Conservation (phyloP, 2,329 filamentous ascomycete genomes). For the Ampelomyces quisqualis region DNA sequence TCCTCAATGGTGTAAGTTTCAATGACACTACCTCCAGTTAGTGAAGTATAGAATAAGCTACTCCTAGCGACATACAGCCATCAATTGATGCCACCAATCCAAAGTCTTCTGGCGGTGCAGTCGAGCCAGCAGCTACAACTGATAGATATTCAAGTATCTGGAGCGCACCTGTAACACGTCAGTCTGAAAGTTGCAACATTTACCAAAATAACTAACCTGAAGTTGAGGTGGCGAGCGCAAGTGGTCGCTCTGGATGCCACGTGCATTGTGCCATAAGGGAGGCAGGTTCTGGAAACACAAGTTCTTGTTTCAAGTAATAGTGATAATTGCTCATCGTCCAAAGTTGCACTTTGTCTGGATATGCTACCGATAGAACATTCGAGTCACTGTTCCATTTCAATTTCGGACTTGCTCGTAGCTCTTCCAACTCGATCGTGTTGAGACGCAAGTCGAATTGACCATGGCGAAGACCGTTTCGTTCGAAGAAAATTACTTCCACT, state of each 20-base stretch:
- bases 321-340: conserved; percentile 99
- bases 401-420: conserved; percentile 59
- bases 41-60: conserved; percentile 11
- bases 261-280: conserved; percentile 20
- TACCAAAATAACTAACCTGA: conserved; percentile 20
- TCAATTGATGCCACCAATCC: conserved; percentile 84
- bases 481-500: conserved; percentile 91
- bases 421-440: conserved; percentile 58
- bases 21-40: conserved; percentile 52
- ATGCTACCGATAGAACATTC: conserved; percentile 79
- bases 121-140: conserved; percentile 66
- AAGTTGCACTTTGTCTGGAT: conserved; percentile 75
- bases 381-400: conserved; percentile 92
- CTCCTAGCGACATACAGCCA: conserved; percentile 56
- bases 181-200: background rate
- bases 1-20: conserved; percentile 81
- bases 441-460: conserved; percentile 83
- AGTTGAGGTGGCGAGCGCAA: conserved; percentile 62
- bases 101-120: conserved; percentile 69
- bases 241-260: conserved; percentile 86
- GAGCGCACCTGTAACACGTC: conserved; percentile 47
- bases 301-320: conserved; percentile 95
- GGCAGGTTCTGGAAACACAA: conserved; percentile 45
- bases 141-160: conserved; percentile 66
- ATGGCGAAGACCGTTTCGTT: conserved; percentile 95